Evolutionary conservation across 768 basidiomycete genomes (phyloP).

Genomic region (Agaricus blazei): DNA sequence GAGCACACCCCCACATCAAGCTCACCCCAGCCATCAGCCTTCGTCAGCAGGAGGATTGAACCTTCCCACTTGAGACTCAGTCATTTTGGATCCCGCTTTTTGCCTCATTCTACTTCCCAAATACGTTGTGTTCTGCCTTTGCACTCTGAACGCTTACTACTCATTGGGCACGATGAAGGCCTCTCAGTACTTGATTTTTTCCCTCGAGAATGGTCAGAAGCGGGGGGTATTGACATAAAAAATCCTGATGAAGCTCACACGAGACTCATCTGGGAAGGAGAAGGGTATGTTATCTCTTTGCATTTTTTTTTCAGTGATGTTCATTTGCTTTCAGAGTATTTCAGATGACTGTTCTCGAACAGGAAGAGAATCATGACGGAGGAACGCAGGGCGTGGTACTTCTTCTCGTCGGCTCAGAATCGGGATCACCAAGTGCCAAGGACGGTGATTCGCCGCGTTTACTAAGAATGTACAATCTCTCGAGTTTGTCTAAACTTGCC

Average conservation of each 20-base stretch:
- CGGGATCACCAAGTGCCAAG: conserved; percentile 31
- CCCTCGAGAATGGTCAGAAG: conserved; percentile 62
- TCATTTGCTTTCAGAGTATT: conserved; percentile 45
- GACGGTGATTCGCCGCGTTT: conserved; percentile 50
- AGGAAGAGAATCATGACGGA: conserved; percentile 46
- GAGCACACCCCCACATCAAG: conserved; percentile 21
- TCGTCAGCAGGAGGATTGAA: conserved; percentile 43
- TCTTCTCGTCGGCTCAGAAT: conserved; percentile 63
- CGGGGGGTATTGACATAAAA: conserved; percentile 41
- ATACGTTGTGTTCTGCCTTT: conserved; percentile 76
- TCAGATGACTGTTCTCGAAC: conserved; percentile 74
- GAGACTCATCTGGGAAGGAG: conserved; percentile 69
- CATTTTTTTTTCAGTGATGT: background rate
- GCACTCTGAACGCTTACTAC: conserved; percentile 55
- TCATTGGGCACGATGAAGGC: conserved; percentile 77
- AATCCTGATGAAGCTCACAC: conserved; percentile 71
- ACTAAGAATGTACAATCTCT: conserved; percentile 78
- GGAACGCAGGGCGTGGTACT: conserved; percentile 72
- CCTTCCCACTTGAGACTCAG: conserved; percentile 67
- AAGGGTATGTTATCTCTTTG: conserved; percentile 45
- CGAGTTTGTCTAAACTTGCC: conserved; percentile 68
- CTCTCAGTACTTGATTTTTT: conserved; percentile 82
- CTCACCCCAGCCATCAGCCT: conserved; percentile 34
- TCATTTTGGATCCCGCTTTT: conserved; percentile 80
- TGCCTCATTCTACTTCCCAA: conserved; percentile 71